Evolutionary conservation across 345 rosid genomes (phyloP), one percentile per base, ranked within the genome.

Genomic region (Balakata baccata): DNA sequence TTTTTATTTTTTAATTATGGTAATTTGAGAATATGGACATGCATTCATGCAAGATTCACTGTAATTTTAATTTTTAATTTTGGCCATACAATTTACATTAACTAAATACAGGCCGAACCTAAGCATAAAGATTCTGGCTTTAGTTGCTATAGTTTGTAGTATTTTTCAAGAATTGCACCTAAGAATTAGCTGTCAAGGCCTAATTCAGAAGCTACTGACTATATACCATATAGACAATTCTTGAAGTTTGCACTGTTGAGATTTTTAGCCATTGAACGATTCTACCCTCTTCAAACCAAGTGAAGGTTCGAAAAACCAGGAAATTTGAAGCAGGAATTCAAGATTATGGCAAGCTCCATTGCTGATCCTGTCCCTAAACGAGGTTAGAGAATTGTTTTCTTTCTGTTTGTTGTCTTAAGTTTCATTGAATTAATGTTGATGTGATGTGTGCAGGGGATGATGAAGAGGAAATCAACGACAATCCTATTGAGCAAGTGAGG

Each of bases 401-500:
- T 29, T 29, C 2, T 29, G 34, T 29, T 29, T 29, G 34, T 29
- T 29, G 34, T 43, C 51, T 50, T 50, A 13, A 10, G 4, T 10
- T 10, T 50, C 13, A 10, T 1, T 3, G 5, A 53, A 29, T 29
- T 29, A 29, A 29, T 29, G 1, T 29, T 29, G 2, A 29, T 29
- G 34, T 29, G 2, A 60, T 60, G 2, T 59, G 3, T 16, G 39
- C 45, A 37, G 18, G 4, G 4, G 59, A 16, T 60, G 81, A 20
- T 11, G 77, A 18, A 18, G 81, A 73, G 37, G 81, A 78, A 69
- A 73, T 50, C 5, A 25, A 80, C 23, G 82, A 82, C 51, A 63
- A 51, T 66, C 88, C 88, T 3, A 73, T 81, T 0, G 85, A 76
- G 65, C 53, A 84, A 74, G 84, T 81, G 12, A 77, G 84, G 77